A percentile compares a stretch with the other conserved stretches of the same genome.
Conservation (phyloP, 768 basidiomycete genomes). For the Tricholoma bakamatsutake region DNA sequence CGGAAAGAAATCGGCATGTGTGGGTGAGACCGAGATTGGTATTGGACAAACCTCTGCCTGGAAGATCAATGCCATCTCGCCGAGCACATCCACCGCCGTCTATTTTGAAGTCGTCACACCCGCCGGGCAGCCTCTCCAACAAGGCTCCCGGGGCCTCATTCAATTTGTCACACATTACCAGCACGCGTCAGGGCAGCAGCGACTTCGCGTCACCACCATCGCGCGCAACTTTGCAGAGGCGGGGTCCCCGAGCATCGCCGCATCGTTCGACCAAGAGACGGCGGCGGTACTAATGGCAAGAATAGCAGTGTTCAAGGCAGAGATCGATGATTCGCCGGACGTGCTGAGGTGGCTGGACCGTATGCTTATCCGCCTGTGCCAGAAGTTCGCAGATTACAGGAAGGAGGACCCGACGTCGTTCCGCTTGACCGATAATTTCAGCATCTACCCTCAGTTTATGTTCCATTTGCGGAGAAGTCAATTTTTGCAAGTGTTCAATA, state of each 20-base stretch:
- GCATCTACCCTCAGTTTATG: constrained; percentile 99
- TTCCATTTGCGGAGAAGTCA: constrained; percentile 97
- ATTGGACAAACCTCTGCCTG: constrained; percentile 98
- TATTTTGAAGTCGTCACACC: constrained; percentile 99
- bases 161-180: constrained; percentile 99
- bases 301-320: constrained; percentile 98
- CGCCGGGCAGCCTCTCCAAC: constrained; percentile 87
- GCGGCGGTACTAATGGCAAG: constrained; percentile 97
- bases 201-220: constrained; percentile 95
- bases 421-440: constrained; percentile 90
- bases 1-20: constrained; percentile 93
- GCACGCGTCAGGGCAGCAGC: constrained; percentile 91
- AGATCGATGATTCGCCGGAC: constrained; percentile 96
- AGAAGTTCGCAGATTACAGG: constrained; percentile 98
- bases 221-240: constrained; percentile 97
- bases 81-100: constrained; percentile 81
- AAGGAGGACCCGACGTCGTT: constrained; percentile 97
- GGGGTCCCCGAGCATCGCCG: constrained; percentile 88
- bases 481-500: constrained; percentile 99
- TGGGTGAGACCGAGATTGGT: constrained; percentile 98
- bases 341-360: constrained; percentile 96
- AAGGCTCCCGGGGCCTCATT: constrained; percentile 87
- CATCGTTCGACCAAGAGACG: constrained; percentile 96
- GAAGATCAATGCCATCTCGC: constrained; percentile 91
- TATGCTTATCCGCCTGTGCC: constrained; percentile 97